Evolutionary conservation across 345 rosid species (phyloP), one percentile per base, ranked within the genome.

Genomic region (Hypericum perforatum): DNA sequence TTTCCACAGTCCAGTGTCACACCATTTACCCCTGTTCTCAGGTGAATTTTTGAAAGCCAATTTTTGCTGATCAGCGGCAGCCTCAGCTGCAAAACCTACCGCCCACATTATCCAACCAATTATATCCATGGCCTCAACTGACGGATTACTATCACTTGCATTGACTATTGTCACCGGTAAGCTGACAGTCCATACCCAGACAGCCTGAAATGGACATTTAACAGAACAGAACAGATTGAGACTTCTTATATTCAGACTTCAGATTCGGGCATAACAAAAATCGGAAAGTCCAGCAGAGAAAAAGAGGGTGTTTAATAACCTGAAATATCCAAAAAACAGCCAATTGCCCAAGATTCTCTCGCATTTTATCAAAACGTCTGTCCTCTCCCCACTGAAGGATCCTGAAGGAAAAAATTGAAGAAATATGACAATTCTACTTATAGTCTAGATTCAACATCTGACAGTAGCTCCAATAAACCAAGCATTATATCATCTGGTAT

Each of bases 341-440:
- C 43, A 91, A 60, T 60, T 71, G 84, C 60, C 86, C 82, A 52
- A 91, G 66, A 66, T 82, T 79, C 53, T 13, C 51, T 46, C 95
- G 94, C 92, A 81, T 91, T 67, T 85, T 83, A 70, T 87, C 95
- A 41, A 85, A 78, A 6, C 95, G 92, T 38, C 83, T 75, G 58
- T 87, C 98, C 74, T 91, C 98, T 36, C 95, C 98, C 98, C 98
- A 91, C 43, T 85, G 79, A 54, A 87, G 39, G 60, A 91, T 91
- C 74, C 98, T 90, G 80, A 46, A 8, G 51, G 38, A 42, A 22
- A 22, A 22, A 22, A 1, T 22, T 22, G 32, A 22, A 22, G 1
- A 22, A 22, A 22, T 22, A 22, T 22, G 32, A 1, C 32, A 22
- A 4, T 22, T 22, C 32, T 22, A 22, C 32, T 22, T 22, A 22